Evolutionary conservation across 2,329 filamentous ascomycete species (phyloP).

Genomic region (Diplodia sapinea): DNA sequence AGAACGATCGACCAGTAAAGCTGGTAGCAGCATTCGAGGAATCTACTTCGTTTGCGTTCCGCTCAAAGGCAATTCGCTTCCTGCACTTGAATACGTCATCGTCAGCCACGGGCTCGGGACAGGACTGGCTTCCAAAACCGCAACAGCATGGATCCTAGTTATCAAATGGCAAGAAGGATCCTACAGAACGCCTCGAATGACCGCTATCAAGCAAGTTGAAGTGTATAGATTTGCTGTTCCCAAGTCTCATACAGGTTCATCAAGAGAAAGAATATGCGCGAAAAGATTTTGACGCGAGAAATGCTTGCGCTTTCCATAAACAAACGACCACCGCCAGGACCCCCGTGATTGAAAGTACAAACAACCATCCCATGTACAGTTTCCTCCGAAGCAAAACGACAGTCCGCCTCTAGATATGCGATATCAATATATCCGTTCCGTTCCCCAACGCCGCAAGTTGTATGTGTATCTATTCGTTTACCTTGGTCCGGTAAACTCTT

Average conservation of each 20-base stretch:
- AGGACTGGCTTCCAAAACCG: no score
- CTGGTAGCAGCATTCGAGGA: no score
- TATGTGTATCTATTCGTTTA: neutral
- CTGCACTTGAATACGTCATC: no score
- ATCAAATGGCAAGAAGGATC: no score
- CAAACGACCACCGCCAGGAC: neutral
- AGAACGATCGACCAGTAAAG: no score
- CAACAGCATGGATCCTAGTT: no score
- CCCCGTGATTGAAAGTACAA: neutral
- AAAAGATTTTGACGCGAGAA: neutral
- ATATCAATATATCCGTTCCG: neutral
- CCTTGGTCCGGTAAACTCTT: neutral
- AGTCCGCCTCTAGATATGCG: neutral
- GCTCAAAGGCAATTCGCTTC: no score
- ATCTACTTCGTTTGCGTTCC: no score
- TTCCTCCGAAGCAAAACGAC: neutral
- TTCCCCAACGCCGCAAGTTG: conserved; percentile 5
- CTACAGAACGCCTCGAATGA: neutral
- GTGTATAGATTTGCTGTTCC: neutral
- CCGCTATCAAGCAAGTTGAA: neutral
- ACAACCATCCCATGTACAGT: neutral
- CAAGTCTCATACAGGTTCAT: neutral
- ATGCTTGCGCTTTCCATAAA: neutral
- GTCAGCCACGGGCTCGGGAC: no score
- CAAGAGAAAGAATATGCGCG: neutral